Conservation (phyloP, 2,329 filamentous ascomycete species). For the Alternaria ethzedia region DNA sequence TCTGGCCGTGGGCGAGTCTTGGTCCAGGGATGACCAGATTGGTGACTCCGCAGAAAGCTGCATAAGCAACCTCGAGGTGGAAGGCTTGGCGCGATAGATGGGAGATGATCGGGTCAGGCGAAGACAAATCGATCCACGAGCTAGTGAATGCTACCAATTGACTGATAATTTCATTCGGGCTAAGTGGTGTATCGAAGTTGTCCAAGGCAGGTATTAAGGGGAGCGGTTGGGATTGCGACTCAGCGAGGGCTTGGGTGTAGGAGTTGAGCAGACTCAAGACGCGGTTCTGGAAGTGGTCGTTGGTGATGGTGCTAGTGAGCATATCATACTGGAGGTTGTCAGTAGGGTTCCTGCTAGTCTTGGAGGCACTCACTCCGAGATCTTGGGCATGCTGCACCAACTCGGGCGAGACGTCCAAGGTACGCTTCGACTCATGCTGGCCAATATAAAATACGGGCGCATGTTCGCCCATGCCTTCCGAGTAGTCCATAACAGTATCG, state of each 20-base stretch:
- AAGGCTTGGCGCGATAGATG: conserved; percentile 89
- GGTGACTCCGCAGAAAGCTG: conserved; percentile 89
- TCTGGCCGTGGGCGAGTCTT: conserved; percentile 64
- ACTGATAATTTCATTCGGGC: conserved; percentile 70
- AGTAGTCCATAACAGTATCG: conserved; percentile 37
- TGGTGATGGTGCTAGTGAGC: conserved; percentile 80
- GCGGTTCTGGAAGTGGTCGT: conserved; percentile 71
- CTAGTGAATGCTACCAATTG: conserved; percentile 82
- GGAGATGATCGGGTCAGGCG: conserved; percentile 79
- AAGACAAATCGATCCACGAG: conserved; percentile 90
- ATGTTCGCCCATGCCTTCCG: conserved; percentile 42
- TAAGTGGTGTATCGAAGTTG: conserved; percentile 77
- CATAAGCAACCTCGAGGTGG: conserved; percentile 90
- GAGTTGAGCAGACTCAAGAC: conserved; percentile 67
- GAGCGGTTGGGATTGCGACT: conserved; percentile 50
- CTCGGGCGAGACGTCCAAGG: conserved; percentile 65
- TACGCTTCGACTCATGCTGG: conserved; percentile 72
- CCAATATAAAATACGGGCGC: conserved; percentile 70
- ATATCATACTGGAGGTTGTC: conserved; percentile 71
- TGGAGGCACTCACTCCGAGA: conserved; percentile 63
- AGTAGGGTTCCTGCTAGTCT: neutral
- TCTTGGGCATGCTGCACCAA: conserved; percentile 73
- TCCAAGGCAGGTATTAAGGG: conserved; percentile 69
- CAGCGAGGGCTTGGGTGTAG: conserved; percentile 58
- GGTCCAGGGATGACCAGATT: conserved; percentile 86